Base-by-base conservation (phyloP, 345 rosid genomes). In the Eucalyptus fibrosa region DNA sequence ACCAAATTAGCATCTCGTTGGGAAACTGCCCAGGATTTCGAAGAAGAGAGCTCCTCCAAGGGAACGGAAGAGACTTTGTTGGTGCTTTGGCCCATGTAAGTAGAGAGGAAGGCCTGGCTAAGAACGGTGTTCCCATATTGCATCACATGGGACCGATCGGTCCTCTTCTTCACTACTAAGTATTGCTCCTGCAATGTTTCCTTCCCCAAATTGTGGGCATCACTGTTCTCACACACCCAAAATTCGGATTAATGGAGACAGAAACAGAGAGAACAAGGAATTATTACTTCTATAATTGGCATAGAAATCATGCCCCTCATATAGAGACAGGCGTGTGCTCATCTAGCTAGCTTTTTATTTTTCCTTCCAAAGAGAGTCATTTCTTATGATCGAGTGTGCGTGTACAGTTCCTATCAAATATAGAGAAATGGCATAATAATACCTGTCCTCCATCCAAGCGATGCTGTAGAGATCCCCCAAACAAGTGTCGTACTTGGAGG, bases 361-460 rank as follows among this genome's bases (percentile, higher is more conserved):
- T 44, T 40, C 8, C 5, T 18, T 53, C 15, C 23, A 45, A 42
- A 44, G 81, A 72, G 18, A 49, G 42, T n/a, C 16, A 21, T 50
- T 14, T 65, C 77, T 65, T 65, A 26, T 47, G 28, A 18, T 28
- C 4, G 7, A 8, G 21, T 13, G 40, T 14, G 56, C 87, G n/a
- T 13, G 51, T 85, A 86, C n/a, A 13, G 28, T 86, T 49, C 3
- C 34, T 86, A 42, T 82, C 19, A 42, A 47, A 82, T 18, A 82
- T 42, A 82, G 86, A 82, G 51, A 42, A 42, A 21, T 24, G 55
- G 49, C 37, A 47, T 60, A 34, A 14, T 56, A 87, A 51, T 87
- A 96, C 98, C 97, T 93, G 91, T 96, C 97, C 91, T 96, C 98
- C 94, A 95, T 87, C 98, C 98, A 96, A 87, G 98, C 92, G 90